A percentile compares a stretch with the other conserved stretches of the same genome.
Evolutionary conservation across 352 stramenopile genomes (phyloP).

Genomic region (Phytophthora macrochlamydospora): DNA sequence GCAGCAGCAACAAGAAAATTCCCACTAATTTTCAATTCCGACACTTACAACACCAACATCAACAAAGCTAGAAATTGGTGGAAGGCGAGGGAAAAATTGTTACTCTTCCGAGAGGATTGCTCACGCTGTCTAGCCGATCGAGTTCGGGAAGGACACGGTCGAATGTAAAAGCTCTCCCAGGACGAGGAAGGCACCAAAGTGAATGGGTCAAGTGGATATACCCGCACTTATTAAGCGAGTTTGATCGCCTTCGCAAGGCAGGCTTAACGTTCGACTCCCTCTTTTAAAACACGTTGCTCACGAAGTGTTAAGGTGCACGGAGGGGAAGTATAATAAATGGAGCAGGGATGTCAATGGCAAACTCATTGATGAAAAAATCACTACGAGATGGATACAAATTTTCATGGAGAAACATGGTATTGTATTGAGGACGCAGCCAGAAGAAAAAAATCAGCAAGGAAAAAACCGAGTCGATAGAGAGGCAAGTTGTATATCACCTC

Average conservation of each 20-base stretch:
- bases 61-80: conserved; percentile 10
- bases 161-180: no score
- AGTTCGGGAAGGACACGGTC: no score
- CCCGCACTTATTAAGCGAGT: no score
- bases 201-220: no score
- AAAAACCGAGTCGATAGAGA: not conserved
- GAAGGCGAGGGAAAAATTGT: not conserved
- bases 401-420: not conserved
- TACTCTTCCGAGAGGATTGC: not conserved
- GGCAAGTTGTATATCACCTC: not conserved
- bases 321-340: no score
- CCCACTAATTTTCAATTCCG: conserved; percentile 2
- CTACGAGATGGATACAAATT: not conserved
- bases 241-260: no score
- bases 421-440: not conserved
- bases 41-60: conserved; percentile 7
- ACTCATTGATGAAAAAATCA: not conserved
- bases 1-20: not conserved
- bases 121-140: no score
- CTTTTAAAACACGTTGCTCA: no score
- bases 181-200: no score
- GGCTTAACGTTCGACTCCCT: no score
- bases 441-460: not conserved
- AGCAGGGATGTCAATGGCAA: no score
- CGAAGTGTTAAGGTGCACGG: no score